A percentile compares a stretch with the other conserved stretches of the same genome.
Evolutionary conservation across 768 basidiomycete species (phyloP).

Genomic region (Glaciozyma antarctica): DNA sequence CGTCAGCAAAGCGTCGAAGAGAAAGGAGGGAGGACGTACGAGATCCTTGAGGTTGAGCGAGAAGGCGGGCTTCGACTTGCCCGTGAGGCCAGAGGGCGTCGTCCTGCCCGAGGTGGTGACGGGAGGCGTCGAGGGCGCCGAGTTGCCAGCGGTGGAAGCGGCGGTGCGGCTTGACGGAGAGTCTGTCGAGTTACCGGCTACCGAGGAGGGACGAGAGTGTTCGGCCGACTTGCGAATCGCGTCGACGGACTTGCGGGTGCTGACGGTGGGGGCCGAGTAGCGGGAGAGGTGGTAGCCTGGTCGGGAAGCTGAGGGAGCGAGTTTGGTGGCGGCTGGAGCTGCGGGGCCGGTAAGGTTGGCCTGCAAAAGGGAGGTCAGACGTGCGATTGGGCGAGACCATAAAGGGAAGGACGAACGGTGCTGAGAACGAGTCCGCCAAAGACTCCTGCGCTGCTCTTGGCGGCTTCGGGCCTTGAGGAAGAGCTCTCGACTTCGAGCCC

Average conservation of each 20-base stretch:
- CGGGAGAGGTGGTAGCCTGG: slow-evolving; percentile 61
- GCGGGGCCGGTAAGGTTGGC: slow-evolving; percentile 54
- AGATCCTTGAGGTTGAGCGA: slow-evolving; percentile 22
- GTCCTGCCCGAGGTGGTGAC: background rate
- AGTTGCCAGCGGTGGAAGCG: slow-evolving; percentile 1
- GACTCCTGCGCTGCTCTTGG: slow-evolving; percentile 53
- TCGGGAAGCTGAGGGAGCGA: slow-evolving; percentile 34
- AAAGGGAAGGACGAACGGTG: slow-evolving; percentile 40
- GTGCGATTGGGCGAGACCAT: background rate
- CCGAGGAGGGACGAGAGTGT: background rate
- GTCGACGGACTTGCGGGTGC: background rate
- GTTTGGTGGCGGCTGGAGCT: slow-evolving; percentile 43
- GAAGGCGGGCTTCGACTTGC: slow-evolving; percentile 22
- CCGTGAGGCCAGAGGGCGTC: background rate
- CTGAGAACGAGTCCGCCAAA: slow-evolving; percentile 64
- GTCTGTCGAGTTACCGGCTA: background rate
- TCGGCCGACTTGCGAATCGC: background rate
- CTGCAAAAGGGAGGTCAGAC: slow-evolving; percentile 1
- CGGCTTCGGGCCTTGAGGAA: slow-evolving; percentile 39
- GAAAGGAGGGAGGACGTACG: background rate
- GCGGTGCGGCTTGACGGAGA: slow-evolving; percentile 2
- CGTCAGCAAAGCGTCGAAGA: background rate
- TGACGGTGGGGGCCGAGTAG: slow-evolving; percentile 37
- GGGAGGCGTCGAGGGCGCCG: background rate
- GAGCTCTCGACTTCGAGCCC: slow-evolving; percentile 30